Evolutionary conservation across 495 filamentous ascomycete genomes (phyloP).

Genomic region (Xylaria intraflava): DNA sequence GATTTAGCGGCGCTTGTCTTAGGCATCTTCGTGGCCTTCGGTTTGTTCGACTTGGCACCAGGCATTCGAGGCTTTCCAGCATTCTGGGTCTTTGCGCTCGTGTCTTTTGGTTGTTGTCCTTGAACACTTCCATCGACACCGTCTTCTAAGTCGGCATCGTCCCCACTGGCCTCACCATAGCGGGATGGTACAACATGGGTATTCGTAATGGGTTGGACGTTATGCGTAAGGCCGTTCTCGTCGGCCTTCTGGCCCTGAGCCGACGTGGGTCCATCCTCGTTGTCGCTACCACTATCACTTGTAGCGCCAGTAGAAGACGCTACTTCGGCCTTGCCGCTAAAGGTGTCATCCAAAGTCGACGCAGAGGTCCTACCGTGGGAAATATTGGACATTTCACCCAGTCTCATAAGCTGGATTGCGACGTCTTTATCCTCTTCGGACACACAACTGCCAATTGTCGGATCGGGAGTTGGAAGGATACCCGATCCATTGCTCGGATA

Average conservation of each 20-base stretch:
- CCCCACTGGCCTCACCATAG: constrained; percentile 66
- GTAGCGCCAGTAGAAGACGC: constrained; percentile 79
- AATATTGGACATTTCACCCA: constrained; percentile 86
- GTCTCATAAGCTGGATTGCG: constrained; percentile 87
- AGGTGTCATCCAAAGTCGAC: constrained; percentile 87
- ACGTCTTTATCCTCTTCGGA: constrained; percentile 99
- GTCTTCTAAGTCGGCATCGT: constrained; percentile 59
- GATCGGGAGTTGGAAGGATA: constrained; percentile 84
- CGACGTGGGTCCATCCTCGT: constrained; percentile 62
- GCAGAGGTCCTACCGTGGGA: constrained; percentile 85
- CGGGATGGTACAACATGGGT: constrained; percentile 56
- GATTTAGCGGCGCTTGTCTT: constrained; percentile 43
- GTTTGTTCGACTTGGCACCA: constrained; percentile 36
- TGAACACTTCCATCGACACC: constrained; percentile 21
- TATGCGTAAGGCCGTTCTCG: constrained; percentile 34
- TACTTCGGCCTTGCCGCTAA: constrained; percentile 79
- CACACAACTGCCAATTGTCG: constrained; percentile 88
- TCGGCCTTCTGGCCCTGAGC: constrained; percentile 57
- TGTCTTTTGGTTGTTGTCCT: constrained; percentile 20
- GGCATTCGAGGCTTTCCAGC: constrained; percentile 37
- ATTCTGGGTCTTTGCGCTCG: constrained; percentile 32
- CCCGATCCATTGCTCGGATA: constrained; percentile 39
- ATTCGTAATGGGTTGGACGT: constrained; percentile 52
- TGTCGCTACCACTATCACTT: constrained; percentile 70
- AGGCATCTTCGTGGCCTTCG: constrained; percentile 42